phyloP scores from a whole-genome alignment of 169 alveolate species.

The Eimeria maxima region DNA sequence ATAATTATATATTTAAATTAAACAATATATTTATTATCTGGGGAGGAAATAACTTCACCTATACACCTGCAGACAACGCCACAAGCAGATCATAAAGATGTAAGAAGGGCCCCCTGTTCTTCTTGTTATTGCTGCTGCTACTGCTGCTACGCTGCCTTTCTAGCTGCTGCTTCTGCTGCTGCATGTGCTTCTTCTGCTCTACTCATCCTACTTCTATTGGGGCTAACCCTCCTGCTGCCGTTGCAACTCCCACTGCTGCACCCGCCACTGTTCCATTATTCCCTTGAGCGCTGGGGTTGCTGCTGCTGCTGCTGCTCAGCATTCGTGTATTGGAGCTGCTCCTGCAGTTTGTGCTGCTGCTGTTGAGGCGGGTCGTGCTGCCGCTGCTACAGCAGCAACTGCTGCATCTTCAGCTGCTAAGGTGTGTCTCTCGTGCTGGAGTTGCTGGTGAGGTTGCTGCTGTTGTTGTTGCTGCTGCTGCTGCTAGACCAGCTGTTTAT shows the following conservation, averaged over 20 bases:
- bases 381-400: too few relatives aligned
- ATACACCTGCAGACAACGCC: background rate
- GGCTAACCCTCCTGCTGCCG: constrained; percentile 10
- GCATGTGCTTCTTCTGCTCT: background rate
- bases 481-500: background rate
- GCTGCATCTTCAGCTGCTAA: background rate
- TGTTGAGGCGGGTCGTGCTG: background rate
- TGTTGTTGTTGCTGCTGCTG: constrained; percentile 2
- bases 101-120: background rate
- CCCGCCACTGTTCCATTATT: too few relatives aligned
- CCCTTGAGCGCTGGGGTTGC: background rate
- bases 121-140: background rate
- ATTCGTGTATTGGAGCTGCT: background rate
- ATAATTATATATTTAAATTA: too few relatives aligned
- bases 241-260: background rate
- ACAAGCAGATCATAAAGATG: background rate
- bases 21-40: too few relatives aligned
- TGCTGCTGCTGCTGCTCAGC: constrained; percentile 10
- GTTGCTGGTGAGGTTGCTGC: background rate
- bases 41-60: too few relatives aligned
- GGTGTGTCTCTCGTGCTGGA: background rate
- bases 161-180: constrained; percentile 47
- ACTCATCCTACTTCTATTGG: background rate
- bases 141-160: constrained; percentile 22
- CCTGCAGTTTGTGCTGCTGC: constrained; percentile 18